Conservation (phyloP, 148 eudicot species). For the Vaccinium vitisidaea region DNA sequence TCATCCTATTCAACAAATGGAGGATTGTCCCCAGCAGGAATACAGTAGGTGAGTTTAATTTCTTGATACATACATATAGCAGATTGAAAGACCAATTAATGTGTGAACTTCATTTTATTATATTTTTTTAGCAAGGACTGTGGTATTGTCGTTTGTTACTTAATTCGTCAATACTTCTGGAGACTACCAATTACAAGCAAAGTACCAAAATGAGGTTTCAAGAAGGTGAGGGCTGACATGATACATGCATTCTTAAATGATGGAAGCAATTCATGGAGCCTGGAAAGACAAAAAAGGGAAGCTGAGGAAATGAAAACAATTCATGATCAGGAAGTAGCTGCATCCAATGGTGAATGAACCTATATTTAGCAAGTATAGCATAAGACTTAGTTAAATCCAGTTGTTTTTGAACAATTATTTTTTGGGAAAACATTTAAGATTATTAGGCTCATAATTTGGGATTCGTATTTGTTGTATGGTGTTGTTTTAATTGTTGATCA, state of each 20-base stretch:
- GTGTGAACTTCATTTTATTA: not conserved
- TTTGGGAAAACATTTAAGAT: too few species aligned
- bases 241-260: not conserved
- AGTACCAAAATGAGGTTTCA: not conserved
- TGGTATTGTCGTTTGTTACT: not conserved
- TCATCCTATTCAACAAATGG: not conserved
- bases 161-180: not conserved
- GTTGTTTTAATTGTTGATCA: too few species aligned
- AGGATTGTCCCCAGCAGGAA: not conserved
- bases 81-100: not conserved
- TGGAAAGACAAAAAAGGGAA: not conserved
- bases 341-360: not conserved
- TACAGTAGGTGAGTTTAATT: not conserved
- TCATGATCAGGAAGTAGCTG: not conserved
- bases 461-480: too few species aligned
- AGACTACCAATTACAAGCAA: not conserved
- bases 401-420: too few species aligned
- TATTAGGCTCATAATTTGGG: too few species aligned
- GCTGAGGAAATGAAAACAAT: not conserved
- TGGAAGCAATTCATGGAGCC: not conserved
- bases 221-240: not conserved
- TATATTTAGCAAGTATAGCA: too few species aligned
- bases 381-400: too few species aligned
- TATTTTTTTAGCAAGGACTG: not conserved
- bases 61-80: not conserved